phyloP scores from a whole-genome alignment of 2,329 filamentous ascomycete species.

The Aureobasidium sp. region DNA sequence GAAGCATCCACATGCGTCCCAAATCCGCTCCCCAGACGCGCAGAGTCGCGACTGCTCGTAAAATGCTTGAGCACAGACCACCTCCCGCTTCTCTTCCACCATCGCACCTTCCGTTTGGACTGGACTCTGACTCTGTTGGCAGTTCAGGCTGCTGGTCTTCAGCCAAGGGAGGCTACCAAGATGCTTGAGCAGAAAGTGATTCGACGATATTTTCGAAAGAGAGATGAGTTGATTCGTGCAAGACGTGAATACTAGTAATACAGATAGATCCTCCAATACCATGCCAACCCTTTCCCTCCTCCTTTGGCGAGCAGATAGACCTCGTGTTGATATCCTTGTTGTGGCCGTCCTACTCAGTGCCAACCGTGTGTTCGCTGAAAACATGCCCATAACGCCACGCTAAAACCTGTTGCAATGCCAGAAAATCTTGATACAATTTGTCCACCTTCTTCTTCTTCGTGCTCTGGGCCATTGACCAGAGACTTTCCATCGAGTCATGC shows the following conservation, averaged over 20 bases:
- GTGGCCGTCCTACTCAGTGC: not conserved
- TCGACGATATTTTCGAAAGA: not conserved
- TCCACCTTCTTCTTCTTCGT: not conserved
- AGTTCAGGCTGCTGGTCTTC: not conserved
- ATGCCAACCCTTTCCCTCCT: not conserved
- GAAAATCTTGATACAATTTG: constrained; percentile 8
- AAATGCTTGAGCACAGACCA: constrained; percentile 5
- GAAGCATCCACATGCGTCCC: not conserved
- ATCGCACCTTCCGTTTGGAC: not conserved
- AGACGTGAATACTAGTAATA: constrained; percentile 4
- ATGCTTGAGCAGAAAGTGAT: not conserved
- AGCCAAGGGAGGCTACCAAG: not conserved
- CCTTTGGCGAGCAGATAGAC: not conserved
- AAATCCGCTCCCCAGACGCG: constrained; percentile 6
- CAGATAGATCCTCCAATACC: not conserved
- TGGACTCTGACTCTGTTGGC: too few relatives aligned
- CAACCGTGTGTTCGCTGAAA: not conserved
- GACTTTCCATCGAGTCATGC: not conserved
- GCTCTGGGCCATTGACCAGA: not conserved
- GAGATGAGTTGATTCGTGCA: constrained; percentile 11
- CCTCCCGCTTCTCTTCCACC: not conserved
- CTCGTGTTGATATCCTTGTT: not conserved
- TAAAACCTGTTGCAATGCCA: constrained; percentile 7
- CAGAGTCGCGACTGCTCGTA: constrained; percentile 1
- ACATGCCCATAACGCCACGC: not conserved